These are phyloP conservation scores for Logfia minima DNA, from an alignment of 129 eudicot genomes.

Conservation along the genomic window DNA sequence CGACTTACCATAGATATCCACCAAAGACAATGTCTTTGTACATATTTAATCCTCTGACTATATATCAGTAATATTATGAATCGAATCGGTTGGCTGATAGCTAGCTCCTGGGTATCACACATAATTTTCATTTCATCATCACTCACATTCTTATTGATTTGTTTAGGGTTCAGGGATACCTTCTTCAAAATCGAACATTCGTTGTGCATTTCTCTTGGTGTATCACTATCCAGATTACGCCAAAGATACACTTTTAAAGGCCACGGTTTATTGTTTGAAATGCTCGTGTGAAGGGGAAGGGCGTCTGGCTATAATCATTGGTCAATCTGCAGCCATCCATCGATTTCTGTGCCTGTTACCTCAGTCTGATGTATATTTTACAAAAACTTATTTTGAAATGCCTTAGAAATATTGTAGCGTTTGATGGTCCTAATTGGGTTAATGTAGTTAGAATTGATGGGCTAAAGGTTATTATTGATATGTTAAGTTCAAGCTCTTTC, in stretches of 20 bases:
- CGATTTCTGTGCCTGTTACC: slow-evolving; percentile 45
- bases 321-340: slow-evolving; percentile 51
- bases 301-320: slow-evolving; percentile 39
- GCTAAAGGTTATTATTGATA: slow-evolving; percentile 41
- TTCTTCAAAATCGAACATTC: neutral
- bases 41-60: too few relatives aligned
- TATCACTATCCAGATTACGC: neutral
- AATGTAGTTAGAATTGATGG: slow-evolving; percentile 46
- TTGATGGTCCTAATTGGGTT: slow-evolving; percentile 37
- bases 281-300: slow-evolving; percentile 54
- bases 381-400: slow-evolving; percentile 47
- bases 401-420: slow-evolving; percentile 54
- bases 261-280: slow-evolving; percentile 53
- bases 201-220: neutral
- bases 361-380: slow-evolving; percentile 37
- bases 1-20: too few relatives aligned
- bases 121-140: neutral
- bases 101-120: neutral
- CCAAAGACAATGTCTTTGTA: too few relatives aligned
- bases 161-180: neutral
- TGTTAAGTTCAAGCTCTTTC: slow-evolving; percentile 36
- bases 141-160: too few relatives aligned
- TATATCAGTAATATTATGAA: too few relatives aligned
- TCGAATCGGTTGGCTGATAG: too few relatives aligned
- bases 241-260: slow-evolving; percentile 35